phyloP scores from a whole-genome alignment of 1,284 basidiomycete genomes.

The Trichosporon faecale region DNA sequence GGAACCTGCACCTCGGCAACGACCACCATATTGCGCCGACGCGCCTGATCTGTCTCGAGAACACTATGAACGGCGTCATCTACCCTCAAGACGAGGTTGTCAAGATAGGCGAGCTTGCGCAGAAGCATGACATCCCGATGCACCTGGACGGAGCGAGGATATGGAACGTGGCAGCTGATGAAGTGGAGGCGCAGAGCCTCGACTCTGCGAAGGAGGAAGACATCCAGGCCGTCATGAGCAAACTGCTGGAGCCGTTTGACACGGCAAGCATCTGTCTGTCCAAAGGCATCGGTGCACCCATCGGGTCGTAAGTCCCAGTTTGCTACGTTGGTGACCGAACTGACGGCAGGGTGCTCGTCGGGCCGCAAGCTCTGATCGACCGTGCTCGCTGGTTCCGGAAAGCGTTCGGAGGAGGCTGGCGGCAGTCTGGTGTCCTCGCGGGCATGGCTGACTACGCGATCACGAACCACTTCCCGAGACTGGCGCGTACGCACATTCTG shows the following conservation, averaged over 20 bases:
- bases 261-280: conserved; percentile 89
- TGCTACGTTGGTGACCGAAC: neutral
- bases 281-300: conserved; percentile 90
- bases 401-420: conserved; percentile 90
- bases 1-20: conserved; percentile 64
- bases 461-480: conserved; percentile 73
- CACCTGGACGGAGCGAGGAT: conserved; percentile 90
- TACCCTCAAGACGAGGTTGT: conserved; percentile 85
- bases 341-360: conserved; percentile 64
- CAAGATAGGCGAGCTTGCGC: conserved; percentile 74
- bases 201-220: conserved; percentile 52
- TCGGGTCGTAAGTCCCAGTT: conserved; percentile 62
- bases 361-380: conserved; percentile 69
- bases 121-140: conserved; percentile 66
- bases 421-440: conserved; percentile 81
- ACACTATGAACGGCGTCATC: conserved; percentile 87
- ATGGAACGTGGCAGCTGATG: conserved; percentile 80
- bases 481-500: conserved; percentile 72
- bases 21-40: conserved; percentile 81
- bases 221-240: conserved; percentile 56
- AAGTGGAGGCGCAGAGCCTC: conserved; percentile 60
- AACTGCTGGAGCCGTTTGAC: conserved; percentile 88
- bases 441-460: conserved; percentile 83
- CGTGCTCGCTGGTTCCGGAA: conserved; percentile 85
- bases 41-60: conserved; percentile 77